Evolutionary conservation across 352 stramenopile species (phyloP), one percentile per base, ranked within the genome.

Genomic region (Pythium phragmitis): DNA sequence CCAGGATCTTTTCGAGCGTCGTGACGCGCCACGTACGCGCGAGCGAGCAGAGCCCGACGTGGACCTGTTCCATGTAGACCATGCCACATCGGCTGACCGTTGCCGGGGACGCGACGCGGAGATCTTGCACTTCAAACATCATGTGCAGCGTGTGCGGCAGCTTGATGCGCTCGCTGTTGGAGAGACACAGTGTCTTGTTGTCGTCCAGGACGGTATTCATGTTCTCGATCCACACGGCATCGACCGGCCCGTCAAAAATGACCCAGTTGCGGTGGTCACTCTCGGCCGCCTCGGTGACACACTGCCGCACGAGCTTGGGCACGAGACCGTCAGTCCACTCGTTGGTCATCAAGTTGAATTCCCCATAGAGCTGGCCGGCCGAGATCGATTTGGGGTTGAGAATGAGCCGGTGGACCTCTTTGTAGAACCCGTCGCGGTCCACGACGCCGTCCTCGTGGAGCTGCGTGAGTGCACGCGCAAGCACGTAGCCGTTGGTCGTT

Each of bases 301-400:
- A 95, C 57, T 97, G 86, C 4, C 89, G 88, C 55, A 98, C 96
- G 19, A 98, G 85, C 43, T 96, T 97, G 0, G 94, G 92, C 2
- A 98, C 94, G 3, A 97, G 73, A 12, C 88, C 89, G 42, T 98
- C 94, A 8, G 89, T 96, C 95, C 95, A 98, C 61, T 98, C 95
- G 43, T 96, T 96, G 0, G 96, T 98, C 16, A 98, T 68, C 37
- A 92, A 58, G 59, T 98, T 98, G 64, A 98, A 98, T 58, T 98
- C 90, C 7, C 92, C 92, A 57, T 98, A 98, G 3, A 98, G 71
- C 57, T 98, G 92, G 4, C 93, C 95, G n/a, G 96, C 96, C 0
- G 92, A 98, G 60, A 98, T 98, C 36, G 87, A 96, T 73, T 98
- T 98, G 0, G 96, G 96, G 58, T 98, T 98, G 17, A 98, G 70